These are phyloP conservation scores for Cordyceps javanica DNA, from an alignment of 2,329 filamentous ascomycete genomes.

Conservation along the genomic window DNA sequence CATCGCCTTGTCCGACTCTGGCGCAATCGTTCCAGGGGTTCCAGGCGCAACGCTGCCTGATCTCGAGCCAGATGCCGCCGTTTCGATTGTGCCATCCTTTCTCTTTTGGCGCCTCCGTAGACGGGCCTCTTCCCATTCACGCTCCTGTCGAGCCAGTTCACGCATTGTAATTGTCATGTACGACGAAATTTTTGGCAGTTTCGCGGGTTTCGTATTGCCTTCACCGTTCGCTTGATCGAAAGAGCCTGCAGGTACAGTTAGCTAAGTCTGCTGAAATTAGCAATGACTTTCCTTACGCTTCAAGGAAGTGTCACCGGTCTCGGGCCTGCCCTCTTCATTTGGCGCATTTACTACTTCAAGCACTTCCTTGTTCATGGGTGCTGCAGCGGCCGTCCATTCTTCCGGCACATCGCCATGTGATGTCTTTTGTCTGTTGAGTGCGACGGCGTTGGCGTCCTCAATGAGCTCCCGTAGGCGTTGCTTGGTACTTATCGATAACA, in stretches of 20 bases:
- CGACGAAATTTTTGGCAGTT: slow-evolving; percentile 44
- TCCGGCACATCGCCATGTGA: slow-evolving; percentile 73
- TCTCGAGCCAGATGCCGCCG: slow-evolving; percentile 42
- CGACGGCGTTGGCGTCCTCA: slow-evolving; percentile 67
- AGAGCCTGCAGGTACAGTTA: slow-evolving; percentile 29
- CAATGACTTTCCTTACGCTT: slow-evolving; percentile 50
- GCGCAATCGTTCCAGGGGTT: slow-evolving; percentile 56
- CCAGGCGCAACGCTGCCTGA: slow-evolving; percentile 52
- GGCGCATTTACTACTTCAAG: slow-evolving; percentile 24
- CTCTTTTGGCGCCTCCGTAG: slow-evolving; percentile 62
- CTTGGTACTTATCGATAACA: slow-evolving; percentile 77
- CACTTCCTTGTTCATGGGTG: slow-evolving; percentile 38
- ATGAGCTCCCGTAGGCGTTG: slow-evolving; percentile 70
- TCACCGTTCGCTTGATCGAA: slow-evolving; percentile 27
- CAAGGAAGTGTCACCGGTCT: slow-evolving; percentile 42
- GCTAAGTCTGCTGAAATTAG: neutral
- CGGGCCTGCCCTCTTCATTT: slow-evolving; percentile 21
- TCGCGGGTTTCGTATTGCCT: slow-evolving; percentile 39
- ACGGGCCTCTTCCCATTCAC: slow-evolving; percentile 66
- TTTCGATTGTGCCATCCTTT: slow-evolving; percentile 48
- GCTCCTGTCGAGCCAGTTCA: slow-evolving; percentile 58
- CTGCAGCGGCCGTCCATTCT: slow-evolving; percentile 69
- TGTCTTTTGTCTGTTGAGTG: slow-evolving; percentile 65
- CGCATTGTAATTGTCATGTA: slow-evolving; percentile 51
- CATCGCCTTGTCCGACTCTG: slow-evolving; percentile 61